A percentile compares a stretch with the other conserved stretches of the same genome.
phyloP scores from a whole-genome alignment of 73 alveolate species.

The Paramecium pentaurelia region DNA sequence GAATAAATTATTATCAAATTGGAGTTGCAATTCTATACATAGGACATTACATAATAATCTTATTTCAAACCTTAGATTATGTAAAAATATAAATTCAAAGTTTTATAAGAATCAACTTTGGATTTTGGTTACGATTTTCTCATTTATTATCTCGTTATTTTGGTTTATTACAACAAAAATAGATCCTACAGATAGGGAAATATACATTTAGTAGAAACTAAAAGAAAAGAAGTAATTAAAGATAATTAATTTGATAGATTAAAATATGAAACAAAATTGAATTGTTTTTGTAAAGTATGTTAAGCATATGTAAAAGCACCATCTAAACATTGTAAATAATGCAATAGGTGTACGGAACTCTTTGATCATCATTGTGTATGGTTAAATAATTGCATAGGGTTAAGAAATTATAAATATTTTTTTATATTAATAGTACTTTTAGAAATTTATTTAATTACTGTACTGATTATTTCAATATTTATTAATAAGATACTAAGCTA shows the following conservation, averaged over 20 bases:
- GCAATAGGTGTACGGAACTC: slow-evolving; percentile 18
- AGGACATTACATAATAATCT: not conserved
- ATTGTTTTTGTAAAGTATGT: slow-evolving; percentile 8
- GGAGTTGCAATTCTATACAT: not conserved
- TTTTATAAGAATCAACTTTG: not conserved
- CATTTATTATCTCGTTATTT: not conserved
- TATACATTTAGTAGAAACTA: not conserved
- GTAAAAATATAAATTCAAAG: not conserved
- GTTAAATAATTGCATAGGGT: not conserved
- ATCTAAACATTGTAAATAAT: slow-evolving; percentile 12
- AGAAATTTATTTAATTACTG: not conserved
- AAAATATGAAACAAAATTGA: not conserved
- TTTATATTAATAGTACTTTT: not conserved
- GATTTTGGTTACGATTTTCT: not conserved
- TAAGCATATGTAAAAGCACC: not conserved
- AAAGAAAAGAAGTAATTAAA: not conserved
- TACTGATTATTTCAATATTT: not conserved
- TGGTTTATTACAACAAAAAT: slow-evolving; percentile 2
- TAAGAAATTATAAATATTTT: not conserved
- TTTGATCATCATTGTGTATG: slow-evolving; percentile 51
- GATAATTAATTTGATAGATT: not conserved
- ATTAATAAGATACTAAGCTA: not conserved
- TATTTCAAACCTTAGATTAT: not conserved
- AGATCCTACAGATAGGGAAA: not conserved
- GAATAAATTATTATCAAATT: not conserved